Evolutionary conservation across 1,139 yeast genomes (phyloP).

Genomic region (Fermentozyma sake): DNA sequence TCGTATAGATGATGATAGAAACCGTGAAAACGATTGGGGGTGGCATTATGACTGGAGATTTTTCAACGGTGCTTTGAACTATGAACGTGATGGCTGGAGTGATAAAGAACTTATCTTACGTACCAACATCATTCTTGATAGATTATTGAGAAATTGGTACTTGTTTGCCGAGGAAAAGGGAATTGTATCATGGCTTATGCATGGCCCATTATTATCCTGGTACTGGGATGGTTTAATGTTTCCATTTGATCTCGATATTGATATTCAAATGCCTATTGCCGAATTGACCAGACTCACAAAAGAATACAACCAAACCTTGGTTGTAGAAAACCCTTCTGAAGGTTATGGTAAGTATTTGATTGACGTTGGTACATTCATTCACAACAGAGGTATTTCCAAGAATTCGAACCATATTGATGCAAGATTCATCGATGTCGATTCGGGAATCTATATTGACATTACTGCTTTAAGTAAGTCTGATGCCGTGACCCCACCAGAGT

Average conservation of each 20-base stretch:
- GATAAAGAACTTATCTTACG: conserved; percentile 12
- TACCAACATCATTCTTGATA: conserved; percentile 24
- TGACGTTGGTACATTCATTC: conserved; percentile 23
- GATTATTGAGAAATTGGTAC: conserved; percentile 31
- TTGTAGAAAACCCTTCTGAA: conserved; percentile 20
- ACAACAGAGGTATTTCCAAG: conserved; percentile 18
- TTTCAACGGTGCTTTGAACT: conserved; percentile 15
- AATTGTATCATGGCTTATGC: conserved; percentile 22
- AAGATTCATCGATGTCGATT: conserved; percentile 23
- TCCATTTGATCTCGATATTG: conserved; percentile 18
- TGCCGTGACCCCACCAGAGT: conserved; percentile 9
- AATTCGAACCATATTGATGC: conserved; percentile 23
- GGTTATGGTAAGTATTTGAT: conserved; percentile 23
- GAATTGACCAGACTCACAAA: conserved; percentile 13
- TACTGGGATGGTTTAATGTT: conserved; percentile 21
- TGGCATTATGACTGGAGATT: conserved; percentile 21
- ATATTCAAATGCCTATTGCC: conserved; percentile 18
- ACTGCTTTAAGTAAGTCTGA: conserved; percentile 18
- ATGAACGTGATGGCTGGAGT: conserved; percentile 14
- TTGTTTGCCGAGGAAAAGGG: conserved; percentile 33
- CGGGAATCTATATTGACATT: conserved; percentile 25
- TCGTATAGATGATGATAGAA: conserved; percentile 11
- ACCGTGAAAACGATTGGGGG: conserved; percentile 25
- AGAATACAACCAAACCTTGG: conserved; percentile 17
- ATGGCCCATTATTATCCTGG: conserved; percentile 20